phyloP scores from a whole-genome alignment of 2,329 filamentous ascomycete genomes.

The Chrysosporium queenslandicum region DNA sequence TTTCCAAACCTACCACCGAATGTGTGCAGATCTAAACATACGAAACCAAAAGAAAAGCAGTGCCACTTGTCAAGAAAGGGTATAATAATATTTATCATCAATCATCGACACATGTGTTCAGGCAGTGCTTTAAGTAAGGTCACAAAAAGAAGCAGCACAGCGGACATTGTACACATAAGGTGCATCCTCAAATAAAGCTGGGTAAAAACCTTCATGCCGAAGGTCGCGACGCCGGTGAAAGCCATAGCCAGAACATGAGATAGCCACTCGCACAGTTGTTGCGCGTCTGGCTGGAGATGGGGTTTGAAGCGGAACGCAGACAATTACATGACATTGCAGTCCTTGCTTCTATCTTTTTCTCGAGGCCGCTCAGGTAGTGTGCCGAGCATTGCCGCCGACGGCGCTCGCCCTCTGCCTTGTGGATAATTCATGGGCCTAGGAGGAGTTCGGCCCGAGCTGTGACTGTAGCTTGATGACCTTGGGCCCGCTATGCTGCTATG shows the following conservation, averaged over 20 bases:
- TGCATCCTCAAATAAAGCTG: not conserved
- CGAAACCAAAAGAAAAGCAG: too few species aligned
- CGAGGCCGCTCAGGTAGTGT: not conserved
- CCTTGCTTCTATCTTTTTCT: constrained; percentile 31
- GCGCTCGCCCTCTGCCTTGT: not conserved
- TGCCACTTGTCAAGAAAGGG: not conserved
- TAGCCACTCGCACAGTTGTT: too few species aligned
- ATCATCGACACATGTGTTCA: not conserved
- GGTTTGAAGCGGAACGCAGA: not conserved
- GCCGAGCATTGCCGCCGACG: not conserved
- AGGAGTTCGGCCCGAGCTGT: not conserved
- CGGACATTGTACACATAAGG: not conserved
- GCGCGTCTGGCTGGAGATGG: too few species aligned
- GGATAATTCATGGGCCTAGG: not conserved
- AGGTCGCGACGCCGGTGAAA: too few species aligned
- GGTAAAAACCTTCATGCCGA: not conserved
- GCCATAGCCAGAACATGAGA: too few species aligned
- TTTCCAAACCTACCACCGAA: too few species aligned
- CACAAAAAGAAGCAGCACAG: not conserved
- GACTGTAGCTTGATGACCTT: constrained; percentile 14
- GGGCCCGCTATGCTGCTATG: constrained; percentile 12
- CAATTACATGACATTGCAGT: constrained; percentile 35
- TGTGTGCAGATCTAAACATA: too few species aligned
- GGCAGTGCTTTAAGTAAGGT: not conserved
- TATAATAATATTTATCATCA: constrained; percentile 12